These are phyloP conservation scores for Dujonia santamariae DNA, from an alignment of 1,139 yeast species.

Conservation along the genomic window DNA sequence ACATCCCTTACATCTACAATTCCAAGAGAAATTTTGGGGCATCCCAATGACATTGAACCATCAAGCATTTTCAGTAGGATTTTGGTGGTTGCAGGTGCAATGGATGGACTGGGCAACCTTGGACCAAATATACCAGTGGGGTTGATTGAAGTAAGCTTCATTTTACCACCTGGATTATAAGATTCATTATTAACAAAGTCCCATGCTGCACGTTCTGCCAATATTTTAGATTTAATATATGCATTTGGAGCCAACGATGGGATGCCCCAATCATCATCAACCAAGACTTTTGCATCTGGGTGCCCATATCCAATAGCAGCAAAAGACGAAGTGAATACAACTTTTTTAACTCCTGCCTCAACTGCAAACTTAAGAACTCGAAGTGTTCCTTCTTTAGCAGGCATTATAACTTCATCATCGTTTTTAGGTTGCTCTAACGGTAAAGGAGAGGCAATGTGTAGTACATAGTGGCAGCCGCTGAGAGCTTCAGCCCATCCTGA, in stretches of 20 bases:
- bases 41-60: slow-evolving; percentile 17
- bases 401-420: slow-evolving; percentile 10
- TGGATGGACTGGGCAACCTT: slow-evolving; percentile 18
- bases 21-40: slow-evolving; percentile 9
- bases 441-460: slow-evolving; percentile 15
- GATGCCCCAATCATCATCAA: slow-evolving; percentile 1
- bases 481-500: slow-evolving; percentile 15
- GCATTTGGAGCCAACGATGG: slow-evolving; percentile 15
- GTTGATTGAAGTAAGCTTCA: slow-evolving; percentile 8
- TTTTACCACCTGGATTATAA: too few species aligned
- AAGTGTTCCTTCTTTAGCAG: slow-evolving; percentile 14
- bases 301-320: slow-evolving; percentile 13
- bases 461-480: slow-evolving; percentile 12
- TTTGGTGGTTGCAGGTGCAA: slow-evolving; percentile 15
- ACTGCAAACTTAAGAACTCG: slow-evolving; percentile 11
- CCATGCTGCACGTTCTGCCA: slow-evolving; percentile 14
- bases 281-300: background rate
- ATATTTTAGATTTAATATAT: slow-evolving; percentile 10
- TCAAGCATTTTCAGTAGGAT: slow-evolving; percentile 7
- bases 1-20: slow-evolving; percentile 43
- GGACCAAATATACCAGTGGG: slow-evolving; percentile 24
- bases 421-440: slow-evolving; percentile 6
- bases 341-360: slow-evolving; percentile 16
- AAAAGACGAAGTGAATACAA: slow-evolving; percentile 19
- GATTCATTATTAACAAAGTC: slow-evolving; percentile 13